phyloP scores from a whole-genome alignment of 1,139 yeast genomes.

The Yamadazyma sp. region DNA sequence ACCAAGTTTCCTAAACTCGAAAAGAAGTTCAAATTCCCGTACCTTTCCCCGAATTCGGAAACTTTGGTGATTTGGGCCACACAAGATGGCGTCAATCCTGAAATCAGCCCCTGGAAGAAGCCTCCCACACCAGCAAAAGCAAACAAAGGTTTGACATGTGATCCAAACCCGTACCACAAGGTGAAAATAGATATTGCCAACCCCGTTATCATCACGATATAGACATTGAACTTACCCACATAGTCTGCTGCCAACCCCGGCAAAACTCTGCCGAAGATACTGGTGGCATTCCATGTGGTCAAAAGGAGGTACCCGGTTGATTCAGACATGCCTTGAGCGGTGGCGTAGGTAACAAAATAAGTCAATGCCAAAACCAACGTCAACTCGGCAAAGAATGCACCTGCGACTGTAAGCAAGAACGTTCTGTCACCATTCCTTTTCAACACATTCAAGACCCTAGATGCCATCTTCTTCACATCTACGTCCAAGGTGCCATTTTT shows the following conservation, averaged over 20 bases:
- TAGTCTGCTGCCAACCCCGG: constrained; percentile 42
- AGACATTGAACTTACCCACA: constrained; percentile 40
- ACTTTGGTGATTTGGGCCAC: constrained; percentile 37
- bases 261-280: constrained; percentile 37
- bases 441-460: too few relatives aligned
- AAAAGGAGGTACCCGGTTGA: constrained; percentile 35
- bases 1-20: constrained; percentile 40
- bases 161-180: constrained; percentile 44
- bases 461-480: constrained; percentile 21
- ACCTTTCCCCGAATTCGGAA: constrained; percentile 38
- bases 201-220: constrained; percentile 35
- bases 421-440: too few relatives aligned
- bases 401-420: constrained; percentile 27
- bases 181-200: constrained; percentile 31
- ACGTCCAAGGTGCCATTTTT: constrained; percentile 9
- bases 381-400: constrained; percentile 53
- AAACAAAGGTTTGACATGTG: constrained; percentile 27
- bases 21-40: constrained; percentile 39
- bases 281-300: constrained; percentile 41
- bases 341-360: constrained; percentile 44
- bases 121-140: constrained; percentile 26
- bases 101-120: constrained; percentile 31
- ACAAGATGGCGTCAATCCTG: constrained; percentile 41
- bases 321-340: constrained; percentile 39
- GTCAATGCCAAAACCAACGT: constrained; percentile 52